These are phyloP conservation scores for Cercospora nicotianae DNA, from an alignment of 2,329 filamentous ascomycete genomes.

Conservation along the genomic window DNA sequence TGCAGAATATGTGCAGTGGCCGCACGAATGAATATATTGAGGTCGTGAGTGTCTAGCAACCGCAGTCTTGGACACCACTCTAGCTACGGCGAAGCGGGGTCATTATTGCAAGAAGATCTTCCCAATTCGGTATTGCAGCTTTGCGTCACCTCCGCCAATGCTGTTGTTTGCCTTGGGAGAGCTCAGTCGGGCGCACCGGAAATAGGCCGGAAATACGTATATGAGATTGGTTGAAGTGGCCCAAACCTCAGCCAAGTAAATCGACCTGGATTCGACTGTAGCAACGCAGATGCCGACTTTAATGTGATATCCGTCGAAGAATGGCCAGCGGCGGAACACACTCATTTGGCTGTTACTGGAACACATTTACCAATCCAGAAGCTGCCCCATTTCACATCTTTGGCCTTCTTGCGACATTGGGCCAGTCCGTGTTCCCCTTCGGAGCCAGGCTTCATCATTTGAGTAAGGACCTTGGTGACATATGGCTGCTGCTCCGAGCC, in stretches of 20 bases:
- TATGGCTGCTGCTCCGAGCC: constrained; percentile 16
- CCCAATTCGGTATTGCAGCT: not conserved
- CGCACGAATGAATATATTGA: not conserved
- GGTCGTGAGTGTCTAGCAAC: not conserved
- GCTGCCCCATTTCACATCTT: constrained; percentile 20
- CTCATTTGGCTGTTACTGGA: not conserved
- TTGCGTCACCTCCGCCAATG: not conserved
- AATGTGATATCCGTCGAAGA: not conserved
- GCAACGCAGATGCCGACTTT: not conserved
- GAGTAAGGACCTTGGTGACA: constrained; percentile 22
- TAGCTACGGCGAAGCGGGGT: not conserved
- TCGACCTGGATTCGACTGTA: not conserved
- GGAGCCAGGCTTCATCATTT: constrained; percentile 26
- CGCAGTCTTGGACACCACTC: not conserved
- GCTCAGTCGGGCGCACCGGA: not conserved
- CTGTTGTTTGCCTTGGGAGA: not conserved
- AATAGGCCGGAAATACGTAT: not conserved
- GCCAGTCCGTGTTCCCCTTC: constrained; percentile 24
- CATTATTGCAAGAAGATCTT: not conserved
- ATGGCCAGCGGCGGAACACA: not conserved
- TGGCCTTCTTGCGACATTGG: constrained; percentile 24
- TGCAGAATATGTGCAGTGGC: not conserved
- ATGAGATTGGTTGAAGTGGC: not conserved
- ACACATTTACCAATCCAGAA: constrained; percentile 2
- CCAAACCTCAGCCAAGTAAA: not conserved